Evolutionary conservation across 129 eudicot species (phyloP).

Genomic region (Silybum marianum): DNA sequence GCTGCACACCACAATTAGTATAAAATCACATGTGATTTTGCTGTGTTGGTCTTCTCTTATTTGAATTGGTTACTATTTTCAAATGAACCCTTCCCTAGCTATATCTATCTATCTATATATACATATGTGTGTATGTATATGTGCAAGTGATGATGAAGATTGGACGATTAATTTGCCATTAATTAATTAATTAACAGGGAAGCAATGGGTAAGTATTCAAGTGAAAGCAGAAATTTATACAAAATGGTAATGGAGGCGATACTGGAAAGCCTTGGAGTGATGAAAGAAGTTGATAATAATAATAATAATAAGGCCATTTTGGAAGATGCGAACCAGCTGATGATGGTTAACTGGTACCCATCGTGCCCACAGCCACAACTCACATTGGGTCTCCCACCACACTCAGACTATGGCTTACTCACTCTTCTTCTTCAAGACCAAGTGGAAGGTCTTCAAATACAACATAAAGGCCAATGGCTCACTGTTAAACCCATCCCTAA

Average conservation of each 20-base stretch:
- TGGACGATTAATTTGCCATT: too few relatives aligned
- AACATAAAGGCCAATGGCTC: constrained; percentile 46
- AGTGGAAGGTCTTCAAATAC: constrained; percentile 66
- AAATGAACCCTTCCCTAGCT: too few relatives aligned
- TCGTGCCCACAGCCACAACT: constrained; percentile 67
- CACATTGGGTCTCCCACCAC: constrained; percentile 75
- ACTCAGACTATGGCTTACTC: constrained; percentile 67
- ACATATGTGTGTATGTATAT: too few relatives aligned
- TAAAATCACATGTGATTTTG: too few relatives aligned
- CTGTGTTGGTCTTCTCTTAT: too few relatives aligned
- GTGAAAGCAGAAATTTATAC: constrained; percentile 40
- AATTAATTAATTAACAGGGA: constrained; percentile 29
- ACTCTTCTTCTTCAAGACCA: constrained; percentile 72
- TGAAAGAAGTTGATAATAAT: not conserved
- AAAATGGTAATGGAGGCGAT: constrained; percentile 46
- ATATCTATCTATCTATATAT: too few relatives aligned
- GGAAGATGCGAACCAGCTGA: constrained; percentile 52
- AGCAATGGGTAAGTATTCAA: constrained; percentile 41
- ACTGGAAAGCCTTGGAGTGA: constrained; percentile 52
- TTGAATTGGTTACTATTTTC: too few relatives aligned
- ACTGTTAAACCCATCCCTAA: constrained; percentile 71
- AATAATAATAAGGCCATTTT: not conserved
- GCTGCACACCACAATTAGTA: too few relatives aligned
- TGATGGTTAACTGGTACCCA: constrained; percentile 60
- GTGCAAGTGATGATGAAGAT: too few relatives aligned